A percentile compares a stretch with the other conserved stretches of the same genome.
Conservation (phyloP, 2,329 filamentous ascomycete genomes). For the Penicillium sclerotigenum region DNA sequence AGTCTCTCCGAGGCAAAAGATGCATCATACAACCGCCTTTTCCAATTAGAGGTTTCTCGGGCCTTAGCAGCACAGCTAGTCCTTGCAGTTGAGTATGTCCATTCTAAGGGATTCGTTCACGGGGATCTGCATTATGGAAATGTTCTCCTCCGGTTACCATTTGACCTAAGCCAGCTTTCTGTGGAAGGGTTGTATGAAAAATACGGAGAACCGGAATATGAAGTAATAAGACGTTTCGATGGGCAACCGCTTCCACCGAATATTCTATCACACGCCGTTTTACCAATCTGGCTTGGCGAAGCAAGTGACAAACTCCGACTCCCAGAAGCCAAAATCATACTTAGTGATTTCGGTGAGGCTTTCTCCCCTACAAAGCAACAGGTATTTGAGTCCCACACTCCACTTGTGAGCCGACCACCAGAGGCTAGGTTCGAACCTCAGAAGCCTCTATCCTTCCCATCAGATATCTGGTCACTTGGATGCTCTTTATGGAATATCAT, state of each 20-base stretch:
- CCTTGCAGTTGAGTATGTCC: conserved; percentile 28
- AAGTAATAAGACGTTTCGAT: conserved; percentile 22
- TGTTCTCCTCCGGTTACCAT: conserved; percentile 27
- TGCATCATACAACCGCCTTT: conserved; percentile 14
- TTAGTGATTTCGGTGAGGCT: conserved; percentile 39
- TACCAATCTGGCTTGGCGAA: conserved; percentile 38
- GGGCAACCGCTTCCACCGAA: conserved; percentile 22
- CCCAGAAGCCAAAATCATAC: conserved; percentile 26
- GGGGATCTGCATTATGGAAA: conserved; percentile 41
- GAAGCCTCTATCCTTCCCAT: conserved; percentile 33
- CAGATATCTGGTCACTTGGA: conserved; percentile 44
- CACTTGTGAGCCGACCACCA: conserved; percentile 32
- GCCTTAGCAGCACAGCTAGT: conserved; percentile 15
- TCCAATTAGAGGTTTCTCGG: conserved; percentile 14
- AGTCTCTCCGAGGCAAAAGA: conserved; percentile 17
- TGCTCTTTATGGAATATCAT: conserved; percentile 40
- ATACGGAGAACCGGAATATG: conserved; percentile 21
- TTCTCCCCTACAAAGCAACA: conserved; percentile 29
- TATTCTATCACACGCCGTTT: conserved; percentile 31
- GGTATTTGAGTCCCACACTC: conserved; percentile 30
- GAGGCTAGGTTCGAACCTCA: conserved; percentile 38
- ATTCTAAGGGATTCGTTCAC: conserved; percentile 30
- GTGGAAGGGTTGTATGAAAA: conserved; percentile 17
- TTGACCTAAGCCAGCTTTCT: conserved; percentile 18
- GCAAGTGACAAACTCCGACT: conserved; percentile 31